Conservation (phyloP, 2,329 filamentous ascomycete genomes). For the Ceratocystis cubensis region DNA sequence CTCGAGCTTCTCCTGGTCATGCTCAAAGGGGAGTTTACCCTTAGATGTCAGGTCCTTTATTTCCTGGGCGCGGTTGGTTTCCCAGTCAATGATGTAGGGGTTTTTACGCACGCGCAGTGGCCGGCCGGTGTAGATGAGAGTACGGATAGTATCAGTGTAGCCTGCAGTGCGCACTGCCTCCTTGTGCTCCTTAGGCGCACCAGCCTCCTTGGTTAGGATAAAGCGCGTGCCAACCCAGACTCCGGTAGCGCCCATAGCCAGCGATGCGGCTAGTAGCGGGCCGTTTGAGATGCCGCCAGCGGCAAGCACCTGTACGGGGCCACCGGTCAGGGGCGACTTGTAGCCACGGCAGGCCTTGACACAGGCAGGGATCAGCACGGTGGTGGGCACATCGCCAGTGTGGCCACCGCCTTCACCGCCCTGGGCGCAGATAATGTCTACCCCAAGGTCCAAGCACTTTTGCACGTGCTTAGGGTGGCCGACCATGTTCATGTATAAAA, state of each 20-base stretch:
- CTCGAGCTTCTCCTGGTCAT: slow-evolving; percentile 75
- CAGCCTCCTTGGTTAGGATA: slow-evolving; percentile 85
- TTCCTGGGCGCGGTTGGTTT: slow-evolving; percentile 76
- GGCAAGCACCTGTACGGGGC: slow-evolving; percentile 81
- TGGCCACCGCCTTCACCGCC: slow-evolving; percentile 95
- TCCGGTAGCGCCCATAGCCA: slow-evolving; percentile 83
- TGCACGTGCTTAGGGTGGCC: slow-evolving; percentile 98
- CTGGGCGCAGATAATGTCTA: slow-evolving; percentile 96
- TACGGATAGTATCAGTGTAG: slow-evolving; percentile 92
- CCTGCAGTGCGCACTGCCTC: slow-evolving; percentile 83
- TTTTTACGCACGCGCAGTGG: slow-evolving; percentile 90
- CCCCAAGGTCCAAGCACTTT: slow-evolving; percentile 85
- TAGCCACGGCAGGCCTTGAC: slow-evolving; percentile 67
- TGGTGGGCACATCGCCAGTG: slow-evolving; percentile 86
- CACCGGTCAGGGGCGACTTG: slow-evolving; percentile 76
- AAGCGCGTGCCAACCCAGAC: slow-evolving; percentile 98
- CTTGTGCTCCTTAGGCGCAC: slow-evolving; percentile 85
- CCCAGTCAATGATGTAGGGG: slow-evolving; percentile 90
- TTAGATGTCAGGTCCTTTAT: slow-evolving; percentile 84
- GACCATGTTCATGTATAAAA: slow-evolving; percentile 99
- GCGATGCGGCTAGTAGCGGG: slow-evolving; percentile 71
- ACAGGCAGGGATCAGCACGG: slow-evolving; percentile 83
- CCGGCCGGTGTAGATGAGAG: slow-evolving; percentile 96
- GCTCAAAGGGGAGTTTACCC: slow-evolving; percentile 86
- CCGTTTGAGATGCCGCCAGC: slow-evolving; percentile 93